Evolutionary conservation across 2,329 filamentous ascomycete genomes (phyloP).

Genomic region (Dothistroma pini): DNA sequence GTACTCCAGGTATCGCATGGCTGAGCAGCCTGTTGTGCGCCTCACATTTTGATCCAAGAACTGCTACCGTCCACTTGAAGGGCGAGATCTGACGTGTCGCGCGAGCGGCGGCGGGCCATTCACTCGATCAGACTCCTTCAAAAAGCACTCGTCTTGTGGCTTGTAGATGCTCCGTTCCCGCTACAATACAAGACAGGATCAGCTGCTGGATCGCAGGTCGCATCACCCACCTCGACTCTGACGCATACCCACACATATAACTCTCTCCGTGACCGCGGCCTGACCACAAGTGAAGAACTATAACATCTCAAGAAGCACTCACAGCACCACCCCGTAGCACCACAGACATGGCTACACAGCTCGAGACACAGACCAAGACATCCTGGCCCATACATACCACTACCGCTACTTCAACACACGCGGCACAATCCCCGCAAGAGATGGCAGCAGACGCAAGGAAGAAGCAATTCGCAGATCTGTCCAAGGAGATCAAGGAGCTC

Average conservation of each 20-base stretch:
- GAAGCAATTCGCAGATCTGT: slow-evolving; percentile 21
- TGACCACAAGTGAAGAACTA: background rate
- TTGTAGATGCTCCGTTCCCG: background rate
- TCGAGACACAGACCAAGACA: slow-evolving; percentile 19
- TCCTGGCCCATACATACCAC: slow-evolving; percentile 6
- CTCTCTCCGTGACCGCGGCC: background rate
- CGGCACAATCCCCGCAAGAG: background rate
- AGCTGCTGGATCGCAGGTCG: slow-evolving; percentile 9
- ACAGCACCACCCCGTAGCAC: background rate
- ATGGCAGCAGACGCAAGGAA: slow-evolving; percentile 4
- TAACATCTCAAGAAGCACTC: background rate
- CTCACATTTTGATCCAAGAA: background rate
- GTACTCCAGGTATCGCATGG: background rate
- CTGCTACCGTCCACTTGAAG: background rate
- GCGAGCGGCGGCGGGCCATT: background rate
- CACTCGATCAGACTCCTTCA: background rate
- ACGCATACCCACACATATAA: slow-evolving; percentile 2
- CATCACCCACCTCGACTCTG: slow-evolving; percentile 13
- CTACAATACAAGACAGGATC: background rate
- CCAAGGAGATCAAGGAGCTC: slow-evolving; percentile 26
- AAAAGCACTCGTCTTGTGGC: background rate
- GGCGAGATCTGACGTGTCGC: background rate
- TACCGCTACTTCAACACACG: background rate
- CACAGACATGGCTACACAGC: slow-evolving; percentile 19
- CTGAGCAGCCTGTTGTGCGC: background rate